phyloP scores from a whole-genome alignment of 192 early-diverging fungal genomes.

The Mortierella hygrophila region DNA sequence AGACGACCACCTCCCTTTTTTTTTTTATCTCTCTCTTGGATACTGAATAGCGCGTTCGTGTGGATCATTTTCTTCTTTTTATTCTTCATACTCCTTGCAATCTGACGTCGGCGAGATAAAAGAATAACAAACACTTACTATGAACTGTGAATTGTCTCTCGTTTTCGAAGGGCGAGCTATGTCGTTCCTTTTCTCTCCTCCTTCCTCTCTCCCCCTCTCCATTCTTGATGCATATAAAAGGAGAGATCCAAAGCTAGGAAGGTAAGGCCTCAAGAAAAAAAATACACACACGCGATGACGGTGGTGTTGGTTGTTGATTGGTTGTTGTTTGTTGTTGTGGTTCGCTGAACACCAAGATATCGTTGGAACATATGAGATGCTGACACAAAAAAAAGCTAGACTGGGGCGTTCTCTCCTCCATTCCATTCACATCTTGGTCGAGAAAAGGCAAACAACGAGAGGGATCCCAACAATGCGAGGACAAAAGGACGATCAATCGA shows the following conservation, averaged over 20 bases:
- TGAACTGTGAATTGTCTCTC: background rate
- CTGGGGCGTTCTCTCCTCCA: background rate
- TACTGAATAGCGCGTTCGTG: no score
- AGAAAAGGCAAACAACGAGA: background rate
- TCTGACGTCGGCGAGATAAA: background rate
- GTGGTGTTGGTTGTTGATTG: background rate
- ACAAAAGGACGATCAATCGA: background rate
- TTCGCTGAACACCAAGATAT: background rate
- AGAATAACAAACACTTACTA: background rate
- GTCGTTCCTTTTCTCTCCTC: background rate
- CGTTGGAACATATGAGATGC: background rate
- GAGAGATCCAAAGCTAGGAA: background rate
- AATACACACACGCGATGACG: background rate
- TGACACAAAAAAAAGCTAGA: background rate
- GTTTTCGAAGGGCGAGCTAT: background rate
- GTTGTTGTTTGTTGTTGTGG: background rate
- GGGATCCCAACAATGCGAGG: background rate
- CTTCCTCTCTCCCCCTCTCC: background rate
- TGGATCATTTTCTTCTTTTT: no score
- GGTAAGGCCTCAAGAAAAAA: background rate
- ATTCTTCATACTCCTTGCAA: no score
- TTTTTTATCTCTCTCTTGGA: no score
- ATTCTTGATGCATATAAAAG: background rate
- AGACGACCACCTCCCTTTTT: no score
- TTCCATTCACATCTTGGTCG: background rate